A percentile compares a stretch with the other conserved stretches of the same genome.
These are phyloP conservation scores for Globisporangium cylindrosporum DNA, from an alignment of 352 stramenopile genomes.

Conservation along the genomic window DNA sequence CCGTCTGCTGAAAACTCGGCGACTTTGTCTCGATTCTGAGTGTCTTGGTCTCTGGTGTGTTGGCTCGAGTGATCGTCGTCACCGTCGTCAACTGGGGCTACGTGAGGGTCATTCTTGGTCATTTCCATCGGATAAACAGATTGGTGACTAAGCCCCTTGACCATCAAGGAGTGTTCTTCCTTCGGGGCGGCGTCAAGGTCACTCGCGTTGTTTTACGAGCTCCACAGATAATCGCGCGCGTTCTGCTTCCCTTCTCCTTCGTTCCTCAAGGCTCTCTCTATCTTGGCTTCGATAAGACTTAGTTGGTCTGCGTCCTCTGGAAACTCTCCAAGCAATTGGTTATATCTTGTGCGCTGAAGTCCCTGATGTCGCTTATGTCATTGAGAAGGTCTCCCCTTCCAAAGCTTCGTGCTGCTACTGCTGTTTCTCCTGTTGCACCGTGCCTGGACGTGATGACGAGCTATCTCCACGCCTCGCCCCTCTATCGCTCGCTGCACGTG, in stretches of 20 bases:
- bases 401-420: not conserved
- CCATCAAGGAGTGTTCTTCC: constrained; percentile 28
- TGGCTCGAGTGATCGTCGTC: constrained; percentile 6
- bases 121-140: constrained; percentile 64
- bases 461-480: not conserved
- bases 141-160: constrained; percentile 59
- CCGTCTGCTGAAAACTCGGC: constrained; percentile 4
- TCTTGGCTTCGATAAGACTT: not conserved
- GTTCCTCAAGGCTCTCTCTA: not conserved
- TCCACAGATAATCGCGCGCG: not conserved
- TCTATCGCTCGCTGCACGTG: not conserved
- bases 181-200: not conserved
- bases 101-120: constrained; percentile 19
- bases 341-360: constrained; percentile 3
- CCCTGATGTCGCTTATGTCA: constrained; percentile 10
- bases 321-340: not conserved
- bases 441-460: not conserved
- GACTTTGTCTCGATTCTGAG: constrained; percentile 10
- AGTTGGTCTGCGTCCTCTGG: not conserved
- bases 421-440: not conserved
- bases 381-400: constrained; percentile 6
- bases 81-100: constrained; percentile 14
- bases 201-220: not conserved
- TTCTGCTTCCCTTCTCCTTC: not conserved
- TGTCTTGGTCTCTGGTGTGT: not conserved